Percentiles rank a stretch among this genome's conserved stretches.
phyloP scores from a whole-genome alignment of 2,329 filamentous ascomycete species.

The Cladorrhinum sp. region DNA sequence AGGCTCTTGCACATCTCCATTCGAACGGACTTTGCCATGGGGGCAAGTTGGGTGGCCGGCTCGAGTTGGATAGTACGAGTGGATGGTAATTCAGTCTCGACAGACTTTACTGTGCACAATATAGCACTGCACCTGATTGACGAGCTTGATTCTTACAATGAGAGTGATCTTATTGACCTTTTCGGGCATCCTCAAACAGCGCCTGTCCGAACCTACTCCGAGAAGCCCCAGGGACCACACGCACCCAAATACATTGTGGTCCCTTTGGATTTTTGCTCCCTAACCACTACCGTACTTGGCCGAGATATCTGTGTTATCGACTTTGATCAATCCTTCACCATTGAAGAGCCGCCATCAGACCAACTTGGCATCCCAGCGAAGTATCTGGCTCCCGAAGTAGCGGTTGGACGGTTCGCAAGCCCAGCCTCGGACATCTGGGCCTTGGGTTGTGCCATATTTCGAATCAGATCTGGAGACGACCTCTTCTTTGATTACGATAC shows the following conservation, averaged over 20 bases:
- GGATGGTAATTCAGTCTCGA: too few species aligned
- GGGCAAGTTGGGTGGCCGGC: constrained; percentile 15
- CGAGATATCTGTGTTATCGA: constrained; percentile 24
- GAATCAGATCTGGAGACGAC: constrained; percentile 21
- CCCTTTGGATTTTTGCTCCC: constrained; percentile 20
- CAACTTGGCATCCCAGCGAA: constrained; percentile 15
- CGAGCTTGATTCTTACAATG: constrained; percentile 14
- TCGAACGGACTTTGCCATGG: constrained; percentile 23
- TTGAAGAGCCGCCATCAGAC: constrained; percentile 4
- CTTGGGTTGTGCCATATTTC: constrained; percentile 20
- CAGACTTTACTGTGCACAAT: constrained; percentile 24
- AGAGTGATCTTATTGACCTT: constrained; percentile 9
- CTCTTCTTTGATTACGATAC: constrained; percentile 20
- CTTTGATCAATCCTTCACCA: constrained; percentile 26
- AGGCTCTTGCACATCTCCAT: constrained; percentile 23
- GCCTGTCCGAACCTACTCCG: constrained; percentile 11
- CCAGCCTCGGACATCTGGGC: constrained; percentile 25
- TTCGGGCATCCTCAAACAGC: constrained; percentile 14
- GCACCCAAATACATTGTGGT: constrained; percentile 24
- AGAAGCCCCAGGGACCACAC: constrained; percentile 17
- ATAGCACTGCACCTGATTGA: constrained; percentile 19
- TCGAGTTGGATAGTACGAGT: too few species aligned
- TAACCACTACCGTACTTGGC: constrained; percentile 17
- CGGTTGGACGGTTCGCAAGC: constrained; percentile 17
- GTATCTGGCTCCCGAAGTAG: constrained; percentile 21